Evolutionary conservation across 768 basidiomycete genomes (phyloP).

Genomic region (Neoboletus brunneissimus): DNA sequence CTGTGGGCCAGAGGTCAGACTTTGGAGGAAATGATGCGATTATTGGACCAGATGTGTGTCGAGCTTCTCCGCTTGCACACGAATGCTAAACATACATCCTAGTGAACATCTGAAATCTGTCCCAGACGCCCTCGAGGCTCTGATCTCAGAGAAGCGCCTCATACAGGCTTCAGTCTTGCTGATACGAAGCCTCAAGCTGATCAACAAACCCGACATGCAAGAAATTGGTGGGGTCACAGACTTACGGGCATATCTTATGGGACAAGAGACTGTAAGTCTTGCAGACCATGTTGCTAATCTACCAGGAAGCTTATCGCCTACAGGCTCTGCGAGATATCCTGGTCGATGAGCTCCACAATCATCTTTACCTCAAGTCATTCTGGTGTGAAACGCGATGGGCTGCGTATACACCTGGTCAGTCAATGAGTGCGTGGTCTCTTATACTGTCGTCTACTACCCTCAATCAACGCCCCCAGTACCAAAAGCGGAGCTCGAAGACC

Average conservation of each 20-base stretch:
- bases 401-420: conserved; percentile 77
- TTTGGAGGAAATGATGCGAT: conserved; percentile 91
- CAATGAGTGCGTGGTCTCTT: conserved; percentile 51
- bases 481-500: conserved; percentile 61
- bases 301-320: conserved; percentile 7
- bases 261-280: conserved; percentile 78
- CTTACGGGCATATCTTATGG: conserved; percentile 74
- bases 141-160: conserved; percentile 95
- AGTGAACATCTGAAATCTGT: conserved; percentile 90
- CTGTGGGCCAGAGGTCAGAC: conserved; percentile 86
- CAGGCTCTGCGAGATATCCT: conserved; percentile 91
- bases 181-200: conserved; percentile 82
- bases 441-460: conserved; percentile 3
- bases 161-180: conserved; percentile 86
- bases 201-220: conserved; percentile 88
- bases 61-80: conserved; percentile 2
- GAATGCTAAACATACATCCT: conserved; percentile 16
- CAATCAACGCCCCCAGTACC: conserved; percentile 46
- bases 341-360: conserved; percentile 92
- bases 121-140: conserved; percentile 86
- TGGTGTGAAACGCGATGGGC: conserved; percentile 95
- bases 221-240: conserved; percentile 96
- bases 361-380: conserved; percentile 95
- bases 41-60: conserved; percentile 91
- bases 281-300: not conserved